Evolutionary conservation across 2,329 filamentous ascomycete genomes (phyloP).

Genomic region (Fusarium albosuccineum): DNA sequence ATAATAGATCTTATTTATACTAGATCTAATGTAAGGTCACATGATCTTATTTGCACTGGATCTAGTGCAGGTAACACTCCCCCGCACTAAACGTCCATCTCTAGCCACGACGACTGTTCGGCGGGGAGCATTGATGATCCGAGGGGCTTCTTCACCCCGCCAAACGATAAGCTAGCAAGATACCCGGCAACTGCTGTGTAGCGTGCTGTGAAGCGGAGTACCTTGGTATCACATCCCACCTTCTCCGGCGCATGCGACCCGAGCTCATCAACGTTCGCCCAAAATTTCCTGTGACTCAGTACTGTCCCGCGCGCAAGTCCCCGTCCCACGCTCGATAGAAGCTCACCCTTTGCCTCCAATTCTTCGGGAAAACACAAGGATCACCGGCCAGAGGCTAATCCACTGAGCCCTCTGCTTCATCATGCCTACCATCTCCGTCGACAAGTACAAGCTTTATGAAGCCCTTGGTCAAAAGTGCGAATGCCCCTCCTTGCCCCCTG

Average conservation of each 20-base stretch:
- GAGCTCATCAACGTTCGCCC: slow-evolving; percentile 38
- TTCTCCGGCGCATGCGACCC: slow-evolving; percentile 14
- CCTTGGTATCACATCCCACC: slow-evolving; percentile 24
- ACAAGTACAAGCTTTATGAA: slow-evolving; percentile 96
- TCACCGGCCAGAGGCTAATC: slow-evolving; percentile 37
- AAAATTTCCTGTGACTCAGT: slow-evolving; percentile 60
- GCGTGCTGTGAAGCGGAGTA: slow-evolving; percentile 16
- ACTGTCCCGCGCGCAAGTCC: slow-evolving; percentile 34
- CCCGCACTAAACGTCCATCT: too few species aligned
- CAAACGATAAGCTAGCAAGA: slow-evolving; percentile 35
- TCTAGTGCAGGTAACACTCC: too few species aligned
- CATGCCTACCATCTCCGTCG: slow-evolving; percentile 97
- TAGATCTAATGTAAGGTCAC: too few species aligned
- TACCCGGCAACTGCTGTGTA: slow-evolving; percentile 22
- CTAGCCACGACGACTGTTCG: slow-evolving; percentile 8
- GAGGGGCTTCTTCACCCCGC: slow-evolving; percentile 42
- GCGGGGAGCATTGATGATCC: slow-evolving; percentile 50
- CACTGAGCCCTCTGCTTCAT: slow-evolving; percentile 48
- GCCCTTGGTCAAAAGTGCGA: slow-evolving; percentile 86
- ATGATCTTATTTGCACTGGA: too few species aligned
- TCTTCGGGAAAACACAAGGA: slow-evolving; percentile 31
- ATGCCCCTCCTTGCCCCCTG: slow-evolving; percentile 43
- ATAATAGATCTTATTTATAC: too few species aligned
- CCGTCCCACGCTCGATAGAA: slow-evolving; percentile 41
- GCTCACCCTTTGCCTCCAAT: slow-evolving; percentile 32